phyloP scores from a whole-genome alignment of 345 rosid genomes.

The Firmiana major region DNA sequence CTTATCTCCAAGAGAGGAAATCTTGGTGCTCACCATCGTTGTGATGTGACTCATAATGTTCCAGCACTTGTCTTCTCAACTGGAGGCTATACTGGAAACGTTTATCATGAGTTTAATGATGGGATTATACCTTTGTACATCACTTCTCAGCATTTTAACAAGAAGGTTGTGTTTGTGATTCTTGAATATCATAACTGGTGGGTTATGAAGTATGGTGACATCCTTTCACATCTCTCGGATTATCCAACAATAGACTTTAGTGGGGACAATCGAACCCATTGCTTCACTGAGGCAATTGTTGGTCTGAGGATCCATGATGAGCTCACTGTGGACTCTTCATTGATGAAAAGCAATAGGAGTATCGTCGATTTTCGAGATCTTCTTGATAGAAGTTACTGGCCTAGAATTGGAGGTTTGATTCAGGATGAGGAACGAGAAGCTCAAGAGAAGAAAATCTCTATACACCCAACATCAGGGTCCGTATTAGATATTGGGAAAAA shows the following conservation, averaged over 20 bases:
- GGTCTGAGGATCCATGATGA: slow-evolving; percentile 65
- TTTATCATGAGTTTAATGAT: slow-evolving; percentile 69
- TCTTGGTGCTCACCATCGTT: slow-evolving; percentile 21
- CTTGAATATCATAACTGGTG: slow-evolving; percentile 69
- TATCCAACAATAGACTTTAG: slow-evolving; percentile 43
- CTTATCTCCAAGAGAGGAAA: slow-evolving; percentile 35
- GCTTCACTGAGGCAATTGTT: slow-evolving; percentile 61
- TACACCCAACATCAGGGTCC: slow-evolving; percentile 21
- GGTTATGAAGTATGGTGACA: slow-evolving; percentile 50
- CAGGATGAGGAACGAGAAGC: slow-evolving; percentile 39
- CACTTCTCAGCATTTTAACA: slow-evolving; percentile 57
- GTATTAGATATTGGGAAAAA: background rate
- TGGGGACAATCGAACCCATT: slow-evolving; percentile 53
- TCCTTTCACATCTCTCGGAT: slow-evolving; percentile 48
- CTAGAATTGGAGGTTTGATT: slow-evolving; percentile 43
- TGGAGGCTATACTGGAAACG: slow-evolving; percentile 67
- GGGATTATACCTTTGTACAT: slow-evolving; percentile 63
- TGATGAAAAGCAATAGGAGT: slow-evolving; percentile 36
- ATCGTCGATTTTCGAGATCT: slow-evolving; percentile 47
- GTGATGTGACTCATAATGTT: slow-evolving; percentile 52
- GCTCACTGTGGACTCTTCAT: slow-evolving; percentile 40
- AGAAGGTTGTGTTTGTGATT: slow-evolving; percentile 58
- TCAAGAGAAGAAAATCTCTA: slow-evolving; percentile 24
- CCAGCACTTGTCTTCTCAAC: slow-evolving; percentile 63
- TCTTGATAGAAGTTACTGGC: slow-evolving; percentile 48